A percentile compares a stretch with the other conserved stretches of the same genome.
These are phyloP conservation scores for Prunus dulcis DNA, from an alignment of 306 rosid species.

Conservation along the genomic window DNA sequence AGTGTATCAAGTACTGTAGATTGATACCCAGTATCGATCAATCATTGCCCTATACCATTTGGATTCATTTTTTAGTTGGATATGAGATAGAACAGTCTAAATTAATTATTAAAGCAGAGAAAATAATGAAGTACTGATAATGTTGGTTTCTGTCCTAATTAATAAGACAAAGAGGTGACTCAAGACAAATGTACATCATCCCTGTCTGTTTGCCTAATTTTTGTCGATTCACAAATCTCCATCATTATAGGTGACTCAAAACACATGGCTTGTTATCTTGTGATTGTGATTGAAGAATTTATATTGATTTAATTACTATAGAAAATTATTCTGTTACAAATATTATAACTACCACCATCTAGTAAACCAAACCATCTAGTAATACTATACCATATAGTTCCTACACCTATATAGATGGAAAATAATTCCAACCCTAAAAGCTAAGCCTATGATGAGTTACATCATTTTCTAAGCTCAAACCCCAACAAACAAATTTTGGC, in stretches of 20 bases:
- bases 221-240: neutral
- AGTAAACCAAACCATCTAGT: neutral
- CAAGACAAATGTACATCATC: neutral
- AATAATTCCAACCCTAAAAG: neutral
- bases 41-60: neutral
- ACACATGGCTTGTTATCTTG: constrained; percentile 15
- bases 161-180: neutral
- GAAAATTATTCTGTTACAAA: neutral
- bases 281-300: neutral
- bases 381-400: neutral
- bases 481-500: neutral
- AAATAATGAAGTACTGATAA: neutral
- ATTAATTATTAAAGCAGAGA: neutral
- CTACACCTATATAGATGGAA: neutral
- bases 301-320: neutral
- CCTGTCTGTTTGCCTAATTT: neutral
- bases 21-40: neutral
- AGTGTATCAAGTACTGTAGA: neutral
- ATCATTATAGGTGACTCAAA: neutral
- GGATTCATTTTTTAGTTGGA: no score
- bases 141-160: neutral
- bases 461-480: neutral
- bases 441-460: neutral
- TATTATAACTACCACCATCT: neutral
- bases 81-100: neutral